Percentiles rank a stretch among this genome's conserved stretches.
Evolutionary conservation across 495 filamentous ascomycete genomes (phyloP).

Genomic region (Podospora australis): DNA sequence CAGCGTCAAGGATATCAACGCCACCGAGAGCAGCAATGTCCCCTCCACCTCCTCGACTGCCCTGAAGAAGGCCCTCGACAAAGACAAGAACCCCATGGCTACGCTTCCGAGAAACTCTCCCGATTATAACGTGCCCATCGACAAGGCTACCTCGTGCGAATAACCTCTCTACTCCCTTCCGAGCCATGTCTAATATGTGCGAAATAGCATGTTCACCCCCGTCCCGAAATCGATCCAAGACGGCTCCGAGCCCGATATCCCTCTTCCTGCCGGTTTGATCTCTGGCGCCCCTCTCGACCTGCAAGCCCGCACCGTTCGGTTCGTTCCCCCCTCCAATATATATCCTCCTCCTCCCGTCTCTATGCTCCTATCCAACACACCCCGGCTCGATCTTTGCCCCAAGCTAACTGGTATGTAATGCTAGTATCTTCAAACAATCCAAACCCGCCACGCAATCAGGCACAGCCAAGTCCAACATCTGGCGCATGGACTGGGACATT

Average conservation of each 20-base stretch:
- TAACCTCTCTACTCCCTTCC: neutral
- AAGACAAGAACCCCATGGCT: constrained; percentile 27
- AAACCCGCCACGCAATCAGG: constrained; percentile 96
- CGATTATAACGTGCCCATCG: constrained; percentile 69
- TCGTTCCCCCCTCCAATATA: neutral
- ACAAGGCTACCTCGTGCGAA: constrained; percentile 75
- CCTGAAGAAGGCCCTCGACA: constrained; percentile 17
- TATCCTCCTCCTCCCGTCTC: neutral
- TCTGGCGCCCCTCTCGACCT: constrained; percentile 92
- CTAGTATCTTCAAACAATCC: constrained; percentile 83
- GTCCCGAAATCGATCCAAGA: constrained; percentile 83
- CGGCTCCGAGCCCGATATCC: constrained; percentile 71
- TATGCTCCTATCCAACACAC: neutral
- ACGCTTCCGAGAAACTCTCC: constrained; percentile 55
- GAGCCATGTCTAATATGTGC: neutral
- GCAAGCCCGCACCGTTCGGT: constrained; percentile 90
- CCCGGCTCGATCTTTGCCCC: neutral
- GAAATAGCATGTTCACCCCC: constrained; percentile 71
- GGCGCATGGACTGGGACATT: constrained; percentile 99
- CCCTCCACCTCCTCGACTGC: constrained; percentile 16
- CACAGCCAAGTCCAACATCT: constrained; percentile 70
- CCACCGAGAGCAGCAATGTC: constrained; percentile 34
- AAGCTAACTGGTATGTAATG: no score
- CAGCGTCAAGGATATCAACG: no score
- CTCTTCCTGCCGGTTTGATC: constrained; percentile 72